Conservation (phyloP, 2,329 filamentous ascomycete species). For the Xylariaceae sp. region DNA sequence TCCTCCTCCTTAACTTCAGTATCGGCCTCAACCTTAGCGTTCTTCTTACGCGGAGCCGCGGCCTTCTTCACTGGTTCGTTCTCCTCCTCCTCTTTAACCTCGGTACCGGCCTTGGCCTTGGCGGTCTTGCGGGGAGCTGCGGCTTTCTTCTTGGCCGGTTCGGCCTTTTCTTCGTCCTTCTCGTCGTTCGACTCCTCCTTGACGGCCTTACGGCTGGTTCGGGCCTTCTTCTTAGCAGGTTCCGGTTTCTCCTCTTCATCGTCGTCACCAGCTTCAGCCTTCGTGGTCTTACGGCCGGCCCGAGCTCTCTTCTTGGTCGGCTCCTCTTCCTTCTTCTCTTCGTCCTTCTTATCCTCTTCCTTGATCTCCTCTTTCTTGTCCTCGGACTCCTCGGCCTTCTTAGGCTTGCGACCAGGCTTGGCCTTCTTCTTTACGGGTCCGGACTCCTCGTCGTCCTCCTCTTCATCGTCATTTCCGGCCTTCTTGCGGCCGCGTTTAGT, state of each 20-base stretch:
- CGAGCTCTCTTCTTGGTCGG: not conserved
- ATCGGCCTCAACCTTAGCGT: slow-evolving; percentile 10
- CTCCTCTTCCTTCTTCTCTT: slow-evolving; percentile 6
- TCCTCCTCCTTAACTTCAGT: not conserved
- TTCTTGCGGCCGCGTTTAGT: slow-evolving; percentile 38
- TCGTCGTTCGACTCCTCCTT: slow-evolving; percentile 21
- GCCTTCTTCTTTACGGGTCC: slow-evolving; percentile 38
- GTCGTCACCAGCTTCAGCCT: slow-evolving; percentile 26
- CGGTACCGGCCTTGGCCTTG: slow-evolving; percentile 6
- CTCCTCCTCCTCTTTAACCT: slow-evolving; percentile 22
- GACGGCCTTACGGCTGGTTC: slow-evolving; percentile 26
- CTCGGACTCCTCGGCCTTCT: slow-evolving; percentile 11
- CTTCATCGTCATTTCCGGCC: slow-evolving; percentile 8
- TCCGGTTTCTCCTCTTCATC: slow-evolving; percentile 19
- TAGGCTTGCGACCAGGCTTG: slow-evolving; percentile 23
- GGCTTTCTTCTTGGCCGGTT: slow-evolving; percentile 37
- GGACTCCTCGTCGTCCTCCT: slow-evolving; percentile 13
- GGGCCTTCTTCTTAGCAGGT: slow-evolving; percentile 37
- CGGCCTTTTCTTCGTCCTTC: slow-evolving; percentile 14
- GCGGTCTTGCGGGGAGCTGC: slow-evolving; percentile 22
- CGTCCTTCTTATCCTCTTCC: slow-evolving; percentile 21
- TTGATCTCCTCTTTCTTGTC: not conserved
- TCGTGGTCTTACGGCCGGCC: slow-evolving; percentile 19
- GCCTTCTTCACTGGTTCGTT: slow-evolving; percentile 17
- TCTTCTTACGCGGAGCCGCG: slow-evolving; percentile 24